Base-by-base conservation (phyloP, 805 yeast species). In the Cyberlindnera mrakii region DNA sequence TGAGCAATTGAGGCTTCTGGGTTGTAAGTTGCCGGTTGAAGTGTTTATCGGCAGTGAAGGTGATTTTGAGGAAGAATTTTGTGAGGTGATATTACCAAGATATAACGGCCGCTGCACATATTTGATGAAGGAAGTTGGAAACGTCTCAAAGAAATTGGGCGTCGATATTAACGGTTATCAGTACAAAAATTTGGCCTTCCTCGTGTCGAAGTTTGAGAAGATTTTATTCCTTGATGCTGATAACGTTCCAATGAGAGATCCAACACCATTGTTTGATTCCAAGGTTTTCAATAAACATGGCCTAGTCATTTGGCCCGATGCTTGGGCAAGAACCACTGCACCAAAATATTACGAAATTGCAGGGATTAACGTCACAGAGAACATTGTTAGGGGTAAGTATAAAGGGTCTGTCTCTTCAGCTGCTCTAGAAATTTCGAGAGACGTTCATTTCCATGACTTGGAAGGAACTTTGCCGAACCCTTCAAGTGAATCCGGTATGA, bases 211-310 rank as follows among this genome's bases (percentile, higher is more conserved):
- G 25, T 85, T 85, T 58, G 83, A 83, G 50, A 77, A 81, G 50
- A 80, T 83, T 23, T 68, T 83, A 51, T 69, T 84, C 47, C 60
- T 83, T 50, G 95, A 85, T 54, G 78, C 88, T 41, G 93, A 85
- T 60, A 78, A 82, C 47, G 72, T 80, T 41, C 86, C 90, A 0
- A 68, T 80, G n/a, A 65, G 63, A 49, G 72, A 77, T 36, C 84
- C 88, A 9, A 78, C 75, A 41, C 62, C 63, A 40, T 54, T 80
- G 33, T 74, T 80, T 42, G 57, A 59, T 2, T 68, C 76, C 30
- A 57, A 65, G 11, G 62, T 67, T 7, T 80, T 64, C 60, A 51
- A 57, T 36, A 60, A 70, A 9, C 61, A 62, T 15, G 73, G 76
- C 0, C 55, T 80, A 42, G 64, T 80, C 9, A 45, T 78, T 8